A percentile compares a stretch with the other conserved stretches of the same genome.
Conservation (phyloP, 208 protist species). For the Jaenimonas drosophilae region DNA sequence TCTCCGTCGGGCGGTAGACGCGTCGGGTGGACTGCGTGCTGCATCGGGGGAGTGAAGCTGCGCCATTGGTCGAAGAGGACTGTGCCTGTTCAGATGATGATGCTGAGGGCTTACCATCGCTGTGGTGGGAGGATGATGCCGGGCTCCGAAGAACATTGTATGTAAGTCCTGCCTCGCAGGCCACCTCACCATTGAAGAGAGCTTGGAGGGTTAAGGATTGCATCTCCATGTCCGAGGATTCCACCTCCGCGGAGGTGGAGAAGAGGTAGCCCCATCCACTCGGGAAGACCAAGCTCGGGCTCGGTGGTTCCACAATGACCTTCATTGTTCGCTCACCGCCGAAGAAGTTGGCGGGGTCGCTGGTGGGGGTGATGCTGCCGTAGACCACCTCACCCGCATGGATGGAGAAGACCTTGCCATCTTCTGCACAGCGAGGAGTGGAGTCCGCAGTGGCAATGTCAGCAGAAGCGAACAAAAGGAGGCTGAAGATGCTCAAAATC, state of each 20-base stretch:
- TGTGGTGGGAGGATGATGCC: background rate
- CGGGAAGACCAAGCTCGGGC: conserved; percentile 16
- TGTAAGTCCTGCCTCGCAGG: conserved; percentile 23
- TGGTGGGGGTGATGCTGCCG: conserved; percentile 4
- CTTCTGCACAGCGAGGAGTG: conserved; percentile 6
- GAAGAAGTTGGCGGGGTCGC: background rate
- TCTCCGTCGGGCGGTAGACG: conserved; percentile 1
- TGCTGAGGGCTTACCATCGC: too few relatives aligned
- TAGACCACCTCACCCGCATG: background rate
- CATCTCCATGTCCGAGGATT: background rate
- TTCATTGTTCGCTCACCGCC: conserved; percentile 4
- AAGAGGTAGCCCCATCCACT: conserved; percentile 30
- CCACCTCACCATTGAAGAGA: conserved; percentile 14
- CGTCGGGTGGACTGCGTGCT: conserved; percentile 3
- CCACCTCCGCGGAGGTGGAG: conserved; percentile 9
- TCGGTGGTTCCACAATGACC: background rate
- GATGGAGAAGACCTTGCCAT: background rate
- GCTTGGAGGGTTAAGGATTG: conserved; percentile 29
- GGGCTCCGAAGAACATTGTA: conserved; percentile 11
- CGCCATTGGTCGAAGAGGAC: background rate
- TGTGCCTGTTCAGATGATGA: background rate
- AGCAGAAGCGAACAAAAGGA: background rate
- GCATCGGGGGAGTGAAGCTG: background rate
- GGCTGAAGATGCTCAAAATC: background rate
- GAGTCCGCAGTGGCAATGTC: background rate